Percentiles rank a stretch among this genome's conserved stretches.
Evolutionary conservation across 768 basidiomycete genomes (phyloP).

Genomic region (Guyanaporus albipodus): DNA sequence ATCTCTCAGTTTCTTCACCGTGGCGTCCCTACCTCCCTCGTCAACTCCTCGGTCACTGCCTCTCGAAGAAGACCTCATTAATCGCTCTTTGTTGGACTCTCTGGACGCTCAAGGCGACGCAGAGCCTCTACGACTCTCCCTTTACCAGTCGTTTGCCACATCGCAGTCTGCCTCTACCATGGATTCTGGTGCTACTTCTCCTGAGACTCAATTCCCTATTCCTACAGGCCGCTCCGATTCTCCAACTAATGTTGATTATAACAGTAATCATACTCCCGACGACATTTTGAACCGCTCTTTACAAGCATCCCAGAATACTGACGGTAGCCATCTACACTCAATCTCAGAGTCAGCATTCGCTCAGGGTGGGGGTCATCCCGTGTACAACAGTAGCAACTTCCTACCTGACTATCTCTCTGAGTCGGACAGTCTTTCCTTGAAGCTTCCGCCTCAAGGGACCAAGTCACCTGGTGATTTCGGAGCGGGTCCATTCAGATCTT

Average conservation of each 20-base stretch:
- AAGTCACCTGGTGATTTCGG: constrained; percentile 34
- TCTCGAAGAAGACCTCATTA: constrained; percentile 72
- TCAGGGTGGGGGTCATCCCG: constrained; percentile 32
- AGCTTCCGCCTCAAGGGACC: constrained; percentile 26
- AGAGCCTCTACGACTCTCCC: constrained; percentile 47
- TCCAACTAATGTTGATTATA: constrained; percentile 38
- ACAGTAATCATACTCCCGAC: constrained; percentile 35
- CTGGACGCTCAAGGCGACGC: constrained; percentile 83
- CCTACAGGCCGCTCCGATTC: constrained; percentile 50
- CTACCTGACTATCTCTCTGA: constrained; percentile 35
- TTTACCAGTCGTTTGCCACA: constrained; percentile 40
- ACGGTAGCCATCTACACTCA: constrained; percentile 34
- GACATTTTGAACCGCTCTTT: constrained; percentile 28
- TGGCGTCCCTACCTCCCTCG: constrained; percentile 46
- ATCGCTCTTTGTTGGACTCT: constrained; percentile 78
- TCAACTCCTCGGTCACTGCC: constrained; percentile 34
- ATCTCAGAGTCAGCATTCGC: constrained; percentile 29
- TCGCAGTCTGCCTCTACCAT: constrained; percentile 48
- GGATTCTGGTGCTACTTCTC: constrained; percentile 47
- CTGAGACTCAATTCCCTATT: constrained; percentile 52
- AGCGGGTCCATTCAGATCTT: constrained; percentile 34
- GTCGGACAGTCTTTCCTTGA: constrained; percentile 31
- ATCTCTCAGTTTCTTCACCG: constrained; percentile 35
- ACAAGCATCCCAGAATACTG: constrained; percentile 24
- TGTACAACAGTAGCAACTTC: constrained; percentile 42